A percentile compares a stretch with the other conserved stretches of the same genome.
phyloP scores from a whole-genome alignment of 371 early-diverging fungal species.

The Mucor lusitanicus region DNA sequence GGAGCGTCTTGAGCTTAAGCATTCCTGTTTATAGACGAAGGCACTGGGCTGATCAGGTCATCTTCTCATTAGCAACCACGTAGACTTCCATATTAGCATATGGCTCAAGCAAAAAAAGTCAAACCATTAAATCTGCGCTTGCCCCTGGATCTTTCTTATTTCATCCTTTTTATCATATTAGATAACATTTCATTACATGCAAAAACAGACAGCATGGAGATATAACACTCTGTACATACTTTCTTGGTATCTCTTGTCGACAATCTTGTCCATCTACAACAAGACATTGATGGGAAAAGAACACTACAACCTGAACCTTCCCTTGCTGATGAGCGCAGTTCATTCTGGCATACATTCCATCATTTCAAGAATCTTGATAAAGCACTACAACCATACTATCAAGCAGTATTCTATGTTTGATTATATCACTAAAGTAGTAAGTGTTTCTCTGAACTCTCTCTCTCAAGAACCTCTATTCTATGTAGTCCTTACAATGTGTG shows the following conservation, averaged over 20 bases:
- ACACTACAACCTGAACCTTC: slow-evolving; percentile 77
- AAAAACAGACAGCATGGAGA: slow-evolving; percentile 8
- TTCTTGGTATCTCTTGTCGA: slow-evolving; percentile 72
- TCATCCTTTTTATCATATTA: background rate
- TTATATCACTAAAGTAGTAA: slow-evolving; percentile 57
- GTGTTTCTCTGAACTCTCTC: slow-evolving; percentile 11
- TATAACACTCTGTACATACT: slow-evolving; percentile 51
- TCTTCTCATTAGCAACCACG: too few relatives aligned
- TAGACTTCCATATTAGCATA: too few relatives aligned
- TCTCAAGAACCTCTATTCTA: too few relatives aligned
- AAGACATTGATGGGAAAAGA: slow-evolving; percentile 74
- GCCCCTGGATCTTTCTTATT: background rate
- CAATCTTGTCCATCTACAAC: slow-evolving; percentile 83
- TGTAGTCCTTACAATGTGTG: too few relatives aligned
- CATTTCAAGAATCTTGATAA: slow-evolving; percentile 57
- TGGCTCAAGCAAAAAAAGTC: background rate
- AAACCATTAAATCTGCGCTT: background rate
- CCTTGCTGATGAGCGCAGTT: slow-evolving; percentile 76
- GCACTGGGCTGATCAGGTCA: too few relatives aligned
- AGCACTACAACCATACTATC: slow-evolving; percentile 21
- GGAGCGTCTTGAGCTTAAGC: too few relatives aligned
- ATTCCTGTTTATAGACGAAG: too few relatives aligned
- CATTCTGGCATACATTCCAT: slow-evolving; percentile 67
- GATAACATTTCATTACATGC: background rate
- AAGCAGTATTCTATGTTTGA: slow-evolving; percentile 30